phyloP scores from a whole-genome alignment of 176 grass and related monocot species.

The Zoysia japonica region DNA sequence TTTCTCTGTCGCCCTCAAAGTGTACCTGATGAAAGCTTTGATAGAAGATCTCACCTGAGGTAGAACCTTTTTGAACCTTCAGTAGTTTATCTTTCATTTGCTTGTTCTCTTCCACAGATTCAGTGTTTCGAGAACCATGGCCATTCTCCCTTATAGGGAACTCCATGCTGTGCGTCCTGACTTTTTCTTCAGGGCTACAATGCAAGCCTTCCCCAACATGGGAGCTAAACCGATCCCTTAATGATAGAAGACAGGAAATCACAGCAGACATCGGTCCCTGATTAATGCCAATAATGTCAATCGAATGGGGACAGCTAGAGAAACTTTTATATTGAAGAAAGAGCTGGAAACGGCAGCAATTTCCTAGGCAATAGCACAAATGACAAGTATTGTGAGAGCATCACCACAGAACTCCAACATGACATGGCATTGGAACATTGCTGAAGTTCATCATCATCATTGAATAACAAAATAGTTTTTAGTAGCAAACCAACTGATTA shows the following conservation, averaged over 20 bases:
- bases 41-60: conserved; percentile 40
- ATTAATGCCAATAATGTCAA: conserved; percentile 37
- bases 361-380: neutral
- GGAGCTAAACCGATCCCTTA: conserved; percentile 48
- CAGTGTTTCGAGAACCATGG: conserved; percentile 14
- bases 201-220: conserved; percentile 29
- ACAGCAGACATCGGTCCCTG: conserved; percentile 61
- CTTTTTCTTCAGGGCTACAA: conserved; percentile 33
- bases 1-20: neutral
- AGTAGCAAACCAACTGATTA: neutral
- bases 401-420: neutral
- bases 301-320: neutral
- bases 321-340: conserved; percentile 14
- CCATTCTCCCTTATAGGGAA: conserved; percentile 33
- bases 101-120: conserved; percentile 25
- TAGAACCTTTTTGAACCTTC: conserved; percentile 30
- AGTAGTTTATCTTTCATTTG: conserved; percentile 18
- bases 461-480: neutral
- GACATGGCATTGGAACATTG: neutral
- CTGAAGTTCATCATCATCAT: neutral
- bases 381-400: conserved; percentile 21
- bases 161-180: conserved; percentile 24
- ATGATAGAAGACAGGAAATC: conserved; percentile 46
- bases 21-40: conserved; percentile 7
- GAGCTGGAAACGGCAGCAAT: conserved; percentile 15